Base-by-base conservation (phyloP, 2,329 filamentous ascomycete species). In the Cordyceps cicadae region DNA sequence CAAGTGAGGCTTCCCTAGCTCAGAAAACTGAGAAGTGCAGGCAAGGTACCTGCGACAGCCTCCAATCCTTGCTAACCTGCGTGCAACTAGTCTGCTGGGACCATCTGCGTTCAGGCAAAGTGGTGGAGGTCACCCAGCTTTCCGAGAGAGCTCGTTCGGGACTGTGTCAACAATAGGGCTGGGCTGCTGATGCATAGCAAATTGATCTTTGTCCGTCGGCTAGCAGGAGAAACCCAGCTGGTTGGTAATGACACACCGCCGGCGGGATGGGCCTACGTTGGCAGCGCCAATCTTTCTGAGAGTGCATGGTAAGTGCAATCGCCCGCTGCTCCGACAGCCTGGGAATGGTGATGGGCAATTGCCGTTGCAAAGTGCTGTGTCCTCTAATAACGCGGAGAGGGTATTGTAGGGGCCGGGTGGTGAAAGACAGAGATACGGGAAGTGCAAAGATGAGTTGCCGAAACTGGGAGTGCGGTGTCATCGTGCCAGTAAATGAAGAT, bases 381-480 rank as follows among this genome's bases (percentile, higher is more conserved):
- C 15, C 11, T 48, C 56, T 59, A 59, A 59, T 59, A 59, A 59
- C 50, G 24, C 5, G 21, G 21, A n/a, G 41, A 34, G 52, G 39
- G 45, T 29, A 29, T 51, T 59, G 65, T 65, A 90, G 88, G 93
- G 94, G 93, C 24, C 86, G 86, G 52, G 74, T 96, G 34, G 83
- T 87, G 59, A 86, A 86, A 68, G 87, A 95, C 67, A 85, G 81
- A 66, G 74, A 71, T 8, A 87, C 84, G 2, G 87, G 87, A 63
- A 74, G 82, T 63, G 83, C 85, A 14, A 96, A 91, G 72, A 79
- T 97, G 64, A 92, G 83, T 64, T 92, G 89, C 72, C 86, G 89
- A 59, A 99, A 97, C 72, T 97, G 93, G 92, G 94, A 97, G 75
- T 96, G 92, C 69, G 94, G 94, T 41, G 89, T 99, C 1, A 67